phyloP scores from a whole-genome alignment of 2,329 filamentous ascomycete species.

The Neurospora sp. region DNA sequence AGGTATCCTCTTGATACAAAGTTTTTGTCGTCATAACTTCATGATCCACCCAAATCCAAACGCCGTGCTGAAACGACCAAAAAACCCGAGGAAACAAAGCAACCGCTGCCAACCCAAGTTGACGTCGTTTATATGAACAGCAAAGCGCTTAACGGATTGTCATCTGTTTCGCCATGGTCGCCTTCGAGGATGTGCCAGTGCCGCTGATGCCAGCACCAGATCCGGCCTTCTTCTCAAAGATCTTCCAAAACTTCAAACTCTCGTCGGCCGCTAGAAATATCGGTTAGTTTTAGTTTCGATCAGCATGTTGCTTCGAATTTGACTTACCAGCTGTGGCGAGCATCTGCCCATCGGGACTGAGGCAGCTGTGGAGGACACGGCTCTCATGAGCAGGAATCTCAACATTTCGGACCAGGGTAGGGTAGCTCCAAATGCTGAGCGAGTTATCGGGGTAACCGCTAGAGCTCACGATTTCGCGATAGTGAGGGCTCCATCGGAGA shows the following conservation, averaged over 20 bases:
- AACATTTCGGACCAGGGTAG: constrained; percentile 89
- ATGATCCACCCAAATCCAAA: constrained; percentile 24
- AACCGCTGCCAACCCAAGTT: constrained; percentile 25
- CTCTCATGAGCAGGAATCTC: constrained; percentile 98
- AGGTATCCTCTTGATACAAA: background rate
- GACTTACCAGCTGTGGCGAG: constrained; percentile 75
- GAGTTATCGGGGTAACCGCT: constrained; percentile 99
- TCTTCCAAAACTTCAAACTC: constrained; percentile 99
- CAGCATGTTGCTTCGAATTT: background rate
- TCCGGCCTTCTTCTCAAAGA: constrained; percentile 97
- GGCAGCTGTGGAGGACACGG: constrained; percentile 88
- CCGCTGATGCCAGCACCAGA: constrained; percentile 52
- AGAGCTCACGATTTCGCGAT: constrained; percentile 96
- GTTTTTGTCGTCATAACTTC: constrained; percentile 6
- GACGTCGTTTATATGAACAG: constrained; percentile 26
- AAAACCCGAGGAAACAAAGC: constrained; percentile 28
- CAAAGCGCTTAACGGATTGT: constrained; percentile 62
- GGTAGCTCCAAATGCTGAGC: constrained; percentile 98
- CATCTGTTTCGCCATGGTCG: constrained; percentile 87
- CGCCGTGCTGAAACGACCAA: constrained; percentile 39
- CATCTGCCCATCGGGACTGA: constrained; percentile 97
- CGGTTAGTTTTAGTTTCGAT: constrained; percentile 15
- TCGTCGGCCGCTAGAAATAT: constrained; percentile 66
- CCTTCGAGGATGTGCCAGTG: constrained; percentile 64
- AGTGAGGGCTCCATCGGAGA: constrained; percentile 90